Base-by-base conservation (phyloP, 2,329 filamentous ascomycete species). In the Onygenales sp. region DNA sequence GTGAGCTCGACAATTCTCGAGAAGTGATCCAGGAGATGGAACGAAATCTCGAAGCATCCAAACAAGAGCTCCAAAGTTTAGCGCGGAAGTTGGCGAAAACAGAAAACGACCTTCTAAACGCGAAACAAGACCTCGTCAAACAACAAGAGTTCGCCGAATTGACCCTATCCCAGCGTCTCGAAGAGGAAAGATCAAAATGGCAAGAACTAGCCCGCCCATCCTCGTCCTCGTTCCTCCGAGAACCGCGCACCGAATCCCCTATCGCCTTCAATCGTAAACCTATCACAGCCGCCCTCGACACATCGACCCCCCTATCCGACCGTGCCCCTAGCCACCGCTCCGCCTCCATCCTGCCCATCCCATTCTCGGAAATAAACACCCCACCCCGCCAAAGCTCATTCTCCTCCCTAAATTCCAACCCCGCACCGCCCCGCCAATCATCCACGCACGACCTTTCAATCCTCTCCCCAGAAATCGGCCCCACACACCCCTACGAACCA, bases 1-100 rank as follows among this genome's bases (percentile, higher is more conserved):
- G 95, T 60, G 90, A 97, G 60, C 72, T 95, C 5, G 89, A 96
- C 63, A 57, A 81, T 76, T 61, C 83, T 77, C 71, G 68, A 57
- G 72, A 70, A 51, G 57, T 59, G 4, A 65, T 71, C 52, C 66
- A 66, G 8, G 71, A 74, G n/a, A 57, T 73, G 31, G 64, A 73
- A 31, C 79, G 83, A 45, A 72, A 77, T 13, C 72, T 94, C 2
- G 82, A 83, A 57, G 78, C 79, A 55, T 79, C 81, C n/a, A 77
- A 84, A 21, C 79, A 85, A 59, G 78, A 85, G 57, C 76, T 77
- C 13, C 74, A 72, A 42, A 73, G 66, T 54, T 58, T 72, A n/a
- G 65, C 66, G n/a, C 66, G 71, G 43, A 72, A 66, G 54, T 62
- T 73, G 27, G 63, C 63, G 48, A 71, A 71, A 55, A 63, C 84